phyloP scores from a whole-genome alignment of 2,329 filamentous ascomycete genomes.

The Monascus ruber region DNA sequence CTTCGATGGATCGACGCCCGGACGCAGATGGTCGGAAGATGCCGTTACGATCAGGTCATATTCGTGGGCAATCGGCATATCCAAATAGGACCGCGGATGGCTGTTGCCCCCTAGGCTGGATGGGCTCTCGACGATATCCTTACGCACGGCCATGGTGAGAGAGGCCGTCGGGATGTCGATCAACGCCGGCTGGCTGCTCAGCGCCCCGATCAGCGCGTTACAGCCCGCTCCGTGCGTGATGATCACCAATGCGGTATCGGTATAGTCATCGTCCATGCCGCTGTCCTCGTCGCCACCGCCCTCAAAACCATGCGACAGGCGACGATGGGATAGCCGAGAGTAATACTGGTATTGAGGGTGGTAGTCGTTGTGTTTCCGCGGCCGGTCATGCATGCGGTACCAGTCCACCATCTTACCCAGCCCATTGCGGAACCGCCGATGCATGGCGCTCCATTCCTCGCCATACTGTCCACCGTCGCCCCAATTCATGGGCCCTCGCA shows the following conservation, averaged over 20 bases:
- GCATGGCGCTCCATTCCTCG: conserved; percentile 95
- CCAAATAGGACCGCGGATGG: conserved; percentile 7
- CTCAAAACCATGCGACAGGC: neutral
- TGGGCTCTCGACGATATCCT: conserved; percentile 15
- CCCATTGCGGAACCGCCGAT: conserved; percentile 73
- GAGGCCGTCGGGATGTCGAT: conserved; percentile 85
- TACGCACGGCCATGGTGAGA: conserved; percentile 72
- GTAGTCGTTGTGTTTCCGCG: conserved; percentile 19
- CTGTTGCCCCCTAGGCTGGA: conserved; percentile 3
- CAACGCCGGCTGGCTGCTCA: conserved; percentile 83
- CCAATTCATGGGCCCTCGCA: conserved; percentile 65
- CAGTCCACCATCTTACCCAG: conserved; percentile 69
- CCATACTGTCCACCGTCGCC: conserved; percentile 78
- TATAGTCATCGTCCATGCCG: conserved; percentile 49
- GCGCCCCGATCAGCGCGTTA: conserved; percentile 84
- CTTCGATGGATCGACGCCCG: conserved; percentile 28
- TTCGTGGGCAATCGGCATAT: conserved; percentile 34
- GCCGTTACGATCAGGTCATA: conserved; percentile 51
- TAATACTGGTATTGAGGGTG: conserved; percentile 41
- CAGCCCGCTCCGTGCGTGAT: conserved; percentile 93
- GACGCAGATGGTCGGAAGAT: conserved; percentile 50
- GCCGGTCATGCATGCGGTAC: conserved; percentile 50
- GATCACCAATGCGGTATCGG: conserved; percentile 70
- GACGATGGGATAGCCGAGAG: conserved; percentile 17
- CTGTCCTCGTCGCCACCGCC: conserved; percentile 18